Percentiles rank a stretch among this genome's conserved stretches.
These are phyloP conservation scores for Drosera capensis DNA, from an alignment of 148 eudicot species.

Conservation along the genomic window DNA sequence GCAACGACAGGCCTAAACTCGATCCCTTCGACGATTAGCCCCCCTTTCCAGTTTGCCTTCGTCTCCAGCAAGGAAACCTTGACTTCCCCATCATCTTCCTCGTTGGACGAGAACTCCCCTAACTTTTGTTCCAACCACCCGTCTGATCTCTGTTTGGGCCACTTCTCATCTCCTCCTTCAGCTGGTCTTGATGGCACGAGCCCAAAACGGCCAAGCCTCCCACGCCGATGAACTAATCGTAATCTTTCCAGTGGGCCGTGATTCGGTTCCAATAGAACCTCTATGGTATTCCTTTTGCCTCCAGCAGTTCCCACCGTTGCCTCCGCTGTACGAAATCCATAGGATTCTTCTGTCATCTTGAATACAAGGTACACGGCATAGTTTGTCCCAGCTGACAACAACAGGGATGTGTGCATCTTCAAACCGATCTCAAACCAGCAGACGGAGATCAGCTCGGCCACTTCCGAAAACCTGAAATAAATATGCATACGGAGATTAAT, in stretches of 20 bases:
- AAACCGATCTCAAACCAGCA: constrained; percentile 44
- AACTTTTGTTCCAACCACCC: constrained; percentile 58
- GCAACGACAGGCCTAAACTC: constrained; percentile 68
- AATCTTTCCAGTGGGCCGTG: constrained; percentile 9
- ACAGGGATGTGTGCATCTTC: constrained; percentile 14
- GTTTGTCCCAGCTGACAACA: constrained; percentile 29
- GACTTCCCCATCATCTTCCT: constrained; percentile 17
- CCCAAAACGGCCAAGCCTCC: background rate
- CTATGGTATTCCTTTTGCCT: constrained; percentile 11
- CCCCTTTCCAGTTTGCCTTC: constrained; percentile 24
- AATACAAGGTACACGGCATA: constrained; percentile 43
- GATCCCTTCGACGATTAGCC: constrained; percentile 46
- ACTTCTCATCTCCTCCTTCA: background rate
- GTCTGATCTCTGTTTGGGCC: constrained; percentile 31
- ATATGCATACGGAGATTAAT: background rate
- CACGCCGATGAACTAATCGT: constrained; percentile 5
- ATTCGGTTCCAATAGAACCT: constrained; percentile 14
- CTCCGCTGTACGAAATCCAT: constrained; percentile 25
- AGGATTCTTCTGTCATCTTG: constrained; percentile 14
- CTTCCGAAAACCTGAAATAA: constrained; percentile 35
- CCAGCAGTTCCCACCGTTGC: constrained; percentile 13
- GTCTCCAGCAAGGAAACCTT: constrained; percentile 29
- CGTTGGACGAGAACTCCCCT: constrained; percentile 21
- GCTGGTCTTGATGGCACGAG: background rate
- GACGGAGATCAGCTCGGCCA: constrained; percentile 29